phyloP scores from a whole-genome alignment of 495 filamentous ascomycete species.

The Penicillium coprophilum region DNA sequence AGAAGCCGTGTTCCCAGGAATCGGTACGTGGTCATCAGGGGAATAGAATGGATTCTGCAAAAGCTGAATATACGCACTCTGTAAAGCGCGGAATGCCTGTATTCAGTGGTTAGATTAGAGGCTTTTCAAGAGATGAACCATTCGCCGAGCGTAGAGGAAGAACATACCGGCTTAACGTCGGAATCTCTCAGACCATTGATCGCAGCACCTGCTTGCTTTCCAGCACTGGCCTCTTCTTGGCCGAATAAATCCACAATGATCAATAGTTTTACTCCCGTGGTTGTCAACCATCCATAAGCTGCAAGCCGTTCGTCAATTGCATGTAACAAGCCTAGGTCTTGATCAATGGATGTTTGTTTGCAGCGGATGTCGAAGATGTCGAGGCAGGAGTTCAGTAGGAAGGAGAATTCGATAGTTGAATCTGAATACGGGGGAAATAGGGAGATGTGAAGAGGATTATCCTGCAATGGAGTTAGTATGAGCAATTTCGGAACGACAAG shows the following conservation, averaged over 20 bases:
- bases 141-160: background rate
- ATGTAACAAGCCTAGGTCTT: slow-evolving; percentile 89
- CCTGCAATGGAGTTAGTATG: slow-evolving; percentile 51
- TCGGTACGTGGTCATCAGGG: slow-evolving; percentile 75
- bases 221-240: slow-evolving; percentile 29
- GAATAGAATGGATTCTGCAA: slow-evolving; percentile 95
- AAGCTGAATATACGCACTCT: slow-evolving; percentile 84
- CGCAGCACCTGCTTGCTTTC: slow-evolving; percentile 33
- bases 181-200: slow-evolving; percentile 68
- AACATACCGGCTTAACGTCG: slow-evolving; percentile 74
- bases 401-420: slow-evolving; percentile 77
- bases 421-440: slow-evolving; percentile 75
- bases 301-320: slow-evolving; percentile 89
- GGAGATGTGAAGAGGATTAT: slow-evolving; percentile 91
- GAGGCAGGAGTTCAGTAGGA: slow-evolving; percentile 84
- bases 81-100: slow-evolving; percentile 85
- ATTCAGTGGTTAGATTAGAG: slow-evolving; percentile 6
- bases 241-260: slow-evolving; percentile 86
- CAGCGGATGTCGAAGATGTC: slow-evolving; percentile 87
- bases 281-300: slow-evolving; percentile 95
- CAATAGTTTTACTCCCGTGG: slow-evolving; percentile 87
- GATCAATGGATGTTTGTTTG: slow-evolving; percentile 63
- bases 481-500: slow-evolving; percentile 4
- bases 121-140: slow-evolving; percentile 3
- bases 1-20: slow-evolving; percentile 30